phyloP scores from a whole-genome alignment of 2,329 filamentous ascomycete genomes.

The Aspergillus sp. region DNA sequence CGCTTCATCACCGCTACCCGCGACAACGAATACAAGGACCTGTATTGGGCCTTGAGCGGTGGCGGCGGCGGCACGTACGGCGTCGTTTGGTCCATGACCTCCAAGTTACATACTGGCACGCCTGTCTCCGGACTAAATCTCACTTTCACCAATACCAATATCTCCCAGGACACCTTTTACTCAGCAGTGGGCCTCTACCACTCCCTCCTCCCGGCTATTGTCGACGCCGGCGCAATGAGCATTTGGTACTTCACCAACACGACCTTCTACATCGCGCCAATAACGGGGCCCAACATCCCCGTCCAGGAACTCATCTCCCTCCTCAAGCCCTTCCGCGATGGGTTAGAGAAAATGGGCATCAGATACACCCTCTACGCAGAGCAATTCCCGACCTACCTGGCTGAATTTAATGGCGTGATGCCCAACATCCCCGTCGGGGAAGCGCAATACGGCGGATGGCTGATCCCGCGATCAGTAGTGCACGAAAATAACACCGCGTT shows the following conservation, averaged over 20 bases:
- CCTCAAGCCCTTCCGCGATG: conserved; percentile 49
- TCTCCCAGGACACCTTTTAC: conserved; percentile 52
- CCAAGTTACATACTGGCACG: conserved; percentile 52
- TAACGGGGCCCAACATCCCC: conserved; percentile 53
- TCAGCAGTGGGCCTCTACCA: conserved; percentile 52
- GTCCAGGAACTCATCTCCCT: conserved; percentile 46
- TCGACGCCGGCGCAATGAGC: conserved; percentile 54
- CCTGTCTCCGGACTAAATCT: conserved; percentile 50
- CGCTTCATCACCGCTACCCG: conserved; percentile 17
- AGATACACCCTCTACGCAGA: conserved; percentile 31
- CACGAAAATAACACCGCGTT: conserved; percentile 33
- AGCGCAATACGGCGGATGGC: conserved; percentile 38
- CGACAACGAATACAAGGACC: conserved; percentile 27
- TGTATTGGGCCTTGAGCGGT: conserved; percentile 24
- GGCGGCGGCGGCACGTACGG: conserved; percentile 23
- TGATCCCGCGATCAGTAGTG: conserved; percentile 41
- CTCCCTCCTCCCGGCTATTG: conserved; percentile 50
- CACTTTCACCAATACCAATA: conserved; percentile 39
- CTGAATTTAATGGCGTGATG: conserved; percentile 36
- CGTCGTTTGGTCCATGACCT: conserved; percentile 58
- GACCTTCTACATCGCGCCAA: conserved; percentile 49
- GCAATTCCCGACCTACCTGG: conserved; percentile 36
- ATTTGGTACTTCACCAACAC: conserved; percentile 56
- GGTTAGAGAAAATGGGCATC: conserved; percentile 41
- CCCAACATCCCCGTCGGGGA: conserved; percentile 39